phyloP scores from a whole-genome alignment of 1,139 yeast genomes.

The Arxiozyma bovina region DNA sequence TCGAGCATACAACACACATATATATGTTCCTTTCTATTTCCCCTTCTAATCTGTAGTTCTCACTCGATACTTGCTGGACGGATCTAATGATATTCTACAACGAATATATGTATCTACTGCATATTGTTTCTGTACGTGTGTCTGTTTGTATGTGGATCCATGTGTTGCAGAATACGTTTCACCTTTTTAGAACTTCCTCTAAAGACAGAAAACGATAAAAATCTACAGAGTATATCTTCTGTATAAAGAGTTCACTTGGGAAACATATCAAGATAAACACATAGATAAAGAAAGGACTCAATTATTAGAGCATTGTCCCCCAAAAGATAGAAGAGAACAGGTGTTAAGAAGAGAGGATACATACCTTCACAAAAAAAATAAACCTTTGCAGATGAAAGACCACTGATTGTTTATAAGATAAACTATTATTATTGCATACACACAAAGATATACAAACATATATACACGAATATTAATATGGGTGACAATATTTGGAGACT shows the following conservation, averaged over 20 bases:
- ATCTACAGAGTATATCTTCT: not conserved
- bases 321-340: not conserved
- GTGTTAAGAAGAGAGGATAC: not conserved
- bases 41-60: not conserved
- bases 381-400: not conserved
- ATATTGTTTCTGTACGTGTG: not conserved
- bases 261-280: not conserved
- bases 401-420: not conserved
- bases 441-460: not conserved
- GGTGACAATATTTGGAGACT: slow-evolving; percentile 12
- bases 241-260: not conserved
- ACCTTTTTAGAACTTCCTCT: not conserved
- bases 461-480: slow-evolving; percentile 3
- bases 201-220: not conserved
- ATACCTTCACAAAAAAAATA: not conserved
- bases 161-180: not conserved
- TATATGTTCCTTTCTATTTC: not conserved
- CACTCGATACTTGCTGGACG: no score
- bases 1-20: not conserved
- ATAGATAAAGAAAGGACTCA: no score
- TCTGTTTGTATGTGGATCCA: not conserved
- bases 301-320: not conserved
- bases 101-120: no score
- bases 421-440: no score
- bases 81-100: not conserved